phyloP scores from a whole-genome alignment of 495 filamentous ascomycete genomes.

The Tirmania nivea region DNA sequence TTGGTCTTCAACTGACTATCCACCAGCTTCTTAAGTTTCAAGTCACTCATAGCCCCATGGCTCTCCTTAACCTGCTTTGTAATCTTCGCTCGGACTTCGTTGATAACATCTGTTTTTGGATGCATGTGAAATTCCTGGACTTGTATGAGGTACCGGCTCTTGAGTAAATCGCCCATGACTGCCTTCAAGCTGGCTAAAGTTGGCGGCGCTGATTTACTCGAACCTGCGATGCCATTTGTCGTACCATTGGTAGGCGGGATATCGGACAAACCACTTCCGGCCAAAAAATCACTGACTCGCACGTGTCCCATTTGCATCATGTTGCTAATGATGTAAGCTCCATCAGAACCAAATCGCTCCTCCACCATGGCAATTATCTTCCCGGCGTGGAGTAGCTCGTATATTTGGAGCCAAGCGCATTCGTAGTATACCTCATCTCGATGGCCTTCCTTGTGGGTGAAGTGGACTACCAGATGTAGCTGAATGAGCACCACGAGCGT shows the following conservation, averaged over 20 bases:
- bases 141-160: slow-evolving; percentile 14
- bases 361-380: slow-evolving; percentile 62
- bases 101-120: slow-evolving; percentile 24
- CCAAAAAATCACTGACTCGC: slow-evolving; percentile 41
- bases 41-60: slow-evolving; percentile 24
- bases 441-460: slow-evolving; percentile 37
- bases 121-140: slow-evolving; percentile 18
- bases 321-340: slow-evolving; percentile 47
- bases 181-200: slow-evolving; percentile 13
- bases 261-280: slow-evolving; percentile 13
- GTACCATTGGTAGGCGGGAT: background rate
- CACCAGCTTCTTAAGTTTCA: slow-evolving; percentile 36
- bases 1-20: slow-evolving; percentile 32
- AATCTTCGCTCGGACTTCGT: slow-evolving; percentile 22
- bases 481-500: slow-evolving; percentile 70
- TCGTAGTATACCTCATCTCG: slow-evolving; percentile 46
- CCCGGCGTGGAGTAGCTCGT: slow-evolving; percentile 55
- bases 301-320: slow-evolving; percentile 60
- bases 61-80: slow-evolving; percentile 19
- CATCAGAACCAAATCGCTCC: slow-evolving; percentile 41
- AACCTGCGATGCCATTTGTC: background rate
- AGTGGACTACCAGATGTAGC: slow-evolving; percentile 63
- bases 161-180: slow-evolving; percentile 16
- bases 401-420: slow-evolving; percentile 34
- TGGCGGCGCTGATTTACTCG: background rate